Evolutionary conservation across 1,139 yeast genomes (phyloP).

Genomic region (Suhomyces choctaworum): DNA sequence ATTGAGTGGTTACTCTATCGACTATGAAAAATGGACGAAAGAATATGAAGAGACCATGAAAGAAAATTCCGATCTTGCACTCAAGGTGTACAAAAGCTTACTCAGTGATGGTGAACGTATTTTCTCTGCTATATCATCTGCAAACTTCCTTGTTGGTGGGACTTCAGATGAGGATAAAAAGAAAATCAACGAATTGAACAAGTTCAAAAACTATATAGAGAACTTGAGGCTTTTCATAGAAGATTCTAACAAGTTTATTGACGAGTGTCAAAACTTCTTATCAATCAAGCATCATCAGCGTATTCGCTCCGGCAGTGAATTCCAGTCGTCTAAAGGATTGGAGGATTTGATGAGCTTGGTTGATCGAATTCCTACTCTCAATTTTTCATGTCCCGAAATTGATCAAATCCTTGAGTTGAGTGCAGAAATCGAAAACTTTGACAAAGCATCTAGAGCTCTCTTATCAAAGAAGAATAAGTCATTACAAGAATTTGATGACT

Average conservation of each 20-base stretch:
- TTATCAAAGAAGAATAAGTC: conserved; percentile 29
- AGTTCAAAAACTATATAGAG: conserved; percentile 23
- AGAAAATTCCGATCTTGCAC: conserved; percentile 45
- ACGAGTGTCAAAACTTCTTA: conserved; percentile 55
- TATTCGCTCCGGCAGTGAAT: conserved; percentile 30
- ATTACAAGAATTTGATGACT: conserved; percentile 43
- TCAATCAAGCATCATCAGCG: conserved; percentile 54
- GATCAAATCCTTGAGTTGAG: conserved; percentile 59
- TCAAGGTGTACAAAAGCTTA: conserved; percentile 47
- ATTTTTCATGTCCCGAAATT: conserved; percentile 57
- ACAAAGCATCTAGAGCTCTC: conserved; percentile 46
- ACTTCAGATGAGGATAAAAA: conserved; percentile 15
- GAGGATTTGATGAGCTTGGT: conserved; percentile 36
- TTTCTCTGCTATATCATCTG: conserved; percentile 33
- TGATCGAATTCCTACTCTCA: conserved; percentile 48
- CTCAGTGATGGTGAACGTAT: conserved; percentile 59
- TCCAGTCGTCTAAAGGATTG: conserved; percentile 19
- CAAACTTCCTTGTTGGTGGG: conserved; percentile 14
- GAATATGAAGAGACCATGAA: conserved; percentile 44
- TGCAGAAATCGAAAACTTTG: conserved; percentile 55
- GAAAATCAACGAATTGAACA: conserved; percentile 16
- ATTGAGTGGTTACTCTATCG: conserved; percentile 40
- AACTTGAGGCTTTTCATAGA: conserved; percentile 47
- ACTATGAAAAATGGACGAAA: conserved; percentile 53
- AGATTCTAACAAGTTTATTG: conserved; percentile 52